Percentiles rank a stretch among this genome's conserved stretches.
Evolutionary conservation across 495 filamentous ascomycete genomes (phyloP).

Genomic region (Penicillium coffeae): DNA sequence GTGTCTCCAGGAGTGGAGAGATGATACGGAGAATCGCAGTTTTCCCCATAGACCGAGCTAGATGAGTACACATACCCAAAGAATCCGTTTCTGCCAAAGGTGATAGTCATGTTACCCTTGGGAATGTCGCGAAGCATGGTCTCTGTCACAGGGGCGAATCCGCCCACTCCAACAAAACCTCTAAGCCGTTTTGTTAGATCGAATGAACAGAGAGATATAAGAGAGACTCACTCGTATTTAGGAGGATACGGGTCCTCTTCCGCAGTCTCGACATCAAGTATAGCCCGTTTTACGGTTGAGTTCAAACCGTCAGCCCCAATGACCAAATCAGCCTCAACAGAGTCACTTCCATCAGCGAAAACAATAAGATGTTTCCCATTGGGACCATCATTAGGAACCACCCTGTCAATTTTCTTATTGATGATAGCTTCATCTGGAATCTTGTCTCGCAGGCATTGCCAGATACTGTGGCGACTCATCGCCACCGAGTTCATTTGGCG

Average conservation of each 20-base stretch:
- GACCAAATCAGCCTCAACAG: slow-evolving; percentile 7
- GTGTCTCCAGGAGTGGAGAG: background rate
- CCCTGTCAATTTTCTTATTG: slow-evolving; percentile 2
- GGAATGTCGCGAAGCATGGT: background rate
- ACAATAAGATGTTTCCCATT: slow-evolving; percentile 5
- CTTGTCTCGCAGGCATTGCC: slow-evolving; percentile 5
- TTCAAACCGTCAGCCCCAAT: slow-evolving; percentile 20
- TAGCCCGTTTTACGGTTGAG: slow-evolving; percentile 6
- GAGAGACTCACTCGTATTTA: slow-evolving; percentile 5
- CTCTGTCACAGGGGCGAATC: slow-evolving; percentile 4
- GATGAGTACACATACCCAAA: slow-evolving; percentile 9
- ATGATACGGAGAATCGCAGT: slow-evolving; percentile 1
- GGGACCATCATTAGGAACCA: background rate
- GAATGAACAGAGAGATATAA: background rate
- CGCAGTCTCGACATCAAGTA: slow-evolving; percentile 1
- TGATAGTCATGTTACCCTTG: slow-evolving; percentile 3
- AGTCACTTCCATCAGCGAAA: slow-evolving; percentile 4
- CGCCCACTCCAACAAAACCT: slow-evolving; percentile 6
- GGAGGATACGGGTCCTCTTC: slow-evolving; percentile 8
- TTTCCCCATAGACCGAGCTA: background rate
- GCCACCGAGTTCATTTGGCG: slow-evolving; percentile 7
- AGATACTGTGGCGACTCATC: slow-evolving; percentile 8
- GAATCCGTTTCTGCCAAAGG: slow-evolving; percentile 5
- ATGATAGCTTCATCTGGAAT: slow-evolving; percentile 4
- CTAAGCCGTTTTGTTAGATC: background rate